Percentiles rank a stretch among this genome's conserved stretches.
phyloP scores from a whole-genome alignment of 116 monocot genomes.

The Trichopus zeylanicus region DNA sequence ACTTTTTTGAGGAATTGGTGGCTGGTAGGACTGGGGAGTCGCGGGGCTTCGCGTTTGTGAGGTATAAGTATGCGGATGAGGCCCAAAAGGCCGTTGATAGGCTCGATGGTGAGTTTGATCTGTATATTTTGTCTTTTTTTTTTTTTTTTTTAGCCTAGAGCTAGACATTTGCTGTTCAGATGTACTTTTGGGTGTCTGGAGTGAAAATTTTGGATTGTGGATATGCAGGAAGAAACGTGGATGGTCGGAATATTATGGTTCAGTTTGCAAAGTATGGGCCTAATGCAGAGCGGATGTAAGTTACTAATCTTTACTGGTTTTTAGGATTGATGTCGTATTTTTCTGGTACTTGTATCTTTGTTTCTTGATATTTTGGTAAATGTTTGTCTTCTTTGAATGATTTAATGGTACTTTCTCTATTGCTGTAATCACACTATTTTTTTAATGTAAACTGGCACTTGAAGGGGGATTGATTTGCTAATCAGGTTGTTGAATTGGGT shows the following conservation, averaged over 20 bases:
- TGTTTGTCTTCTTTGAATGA: too few relatives aligned
- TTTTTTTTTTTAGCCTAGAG: background rate
- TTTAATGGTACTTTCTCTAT: too few relatives aligned
- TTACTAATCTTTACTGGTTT: background rate
- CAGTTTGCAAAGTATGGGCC: slow-evolving; percentile 99
- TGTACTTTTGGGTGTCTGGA: background rate
- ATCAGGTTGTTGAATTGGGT: too few relatives aligned
- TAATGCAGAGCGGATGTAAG: slow-evolving; percentile 88
- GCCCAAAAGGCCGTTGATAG: slow-evolving; percentile 87
- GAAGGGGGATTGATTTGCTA: too few relatives aligned
- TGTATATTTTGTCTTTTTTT: background rate
- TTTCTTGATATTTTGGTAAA: background rate
- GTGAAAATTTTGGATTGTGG: background rate
- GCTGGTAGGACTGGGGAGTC: slow-evolving; percentile 84
- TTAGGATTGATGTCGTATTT: background rate
- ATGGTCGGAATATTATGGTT: slow-evolving; percentile 88
- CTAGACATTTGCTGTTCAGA: background rate
- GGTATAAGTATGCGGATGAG: slow-evolving; percentile 89
- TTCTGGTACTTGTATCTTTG: background rate
- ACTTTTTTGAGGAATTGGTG: background rate
- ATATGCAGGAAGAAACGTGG: slow-evolving; percentile 69
- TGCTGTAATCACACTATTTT: too few relatives aligned
- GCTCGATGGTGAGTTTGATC: slow-evolving; percentile 54
- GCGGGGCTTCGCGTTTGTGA: slow-evolving; percentile 89
- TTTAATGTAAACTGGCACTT: too few relatives aligned